phyloP scores from a whole-genome alignment of 768 basidiomycete genomes.

The Punctularia strigosozonata region DNA sequence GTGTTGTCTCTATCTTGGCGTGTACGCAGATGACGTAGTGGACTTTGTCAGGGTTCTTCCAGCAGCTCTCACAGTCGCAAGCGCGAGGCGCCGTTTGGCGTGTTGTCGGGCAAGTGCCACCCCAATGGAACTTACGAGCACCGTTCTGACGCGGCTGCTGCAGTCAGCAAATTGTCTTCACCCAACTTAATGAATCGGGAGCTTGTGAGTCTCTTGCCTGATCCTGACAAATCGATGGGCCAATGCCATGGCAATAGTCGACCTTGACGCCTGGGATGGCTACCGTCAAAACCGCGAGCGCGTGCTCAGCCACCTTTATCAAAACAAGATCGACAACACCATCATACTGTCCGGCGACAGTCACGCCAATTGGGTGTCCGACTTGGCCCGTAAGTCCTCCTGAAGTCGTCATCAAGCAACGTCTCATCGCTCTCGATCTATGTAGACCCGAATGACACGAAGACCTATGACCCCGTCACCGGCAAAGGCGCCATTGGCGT shows the following conservation, averaged over 20 bases:
- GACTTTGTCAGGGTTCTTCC: constrained; percentile 29
- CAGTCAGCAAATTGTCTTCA: constrained; percentile 49
- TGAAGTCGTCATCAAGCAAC: neutral
- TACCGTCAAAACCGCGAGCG: constrained; percentile 44
- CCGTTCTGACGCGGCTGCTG: neutral
- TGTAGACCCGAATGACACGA: constrained; percentile 38
- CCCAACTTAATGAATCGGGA: constrained; percentile 28
- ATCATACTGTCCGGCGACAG: constrained; percentile 51
- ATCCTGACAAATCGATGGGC: neutral
- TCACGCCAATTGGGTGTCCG: constrained; percentile 52
- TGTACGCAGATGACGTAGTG: neutral
- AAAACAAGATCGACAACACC: constrained; percentile 39
- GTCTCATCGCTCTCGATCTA: neutral
- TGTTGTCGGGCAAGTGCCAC: constrained; percentile 30
- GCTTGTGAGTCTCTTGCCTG: constrained; percentile 16
- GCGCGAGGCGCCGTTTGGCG: constrained; percentile 40
- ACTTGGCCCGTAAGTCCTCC: constrained; percentile 33
- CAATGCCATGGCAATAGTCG: neutral
- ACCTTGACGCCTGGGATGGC: constrained; percentile 46
- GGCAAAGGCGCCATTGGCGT: constrained; percentile 42
- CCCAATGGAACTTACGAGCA: neutral
- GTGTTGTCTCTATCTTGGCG: constrained; percentile 5
- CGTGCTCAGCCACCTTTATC: constrained; percentile 37
- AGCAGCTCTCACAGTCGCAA: constrained; percentile 33
- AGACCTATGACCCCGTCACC: constrained; percentile 30